A percentile compares a stretch with the other conserved stretches of the same genome.
Evolutionary conservation across 2,329 filamentous ascomycete species (phyloP).

Genomic region (Chrysoporthe puriensis): DNA sequence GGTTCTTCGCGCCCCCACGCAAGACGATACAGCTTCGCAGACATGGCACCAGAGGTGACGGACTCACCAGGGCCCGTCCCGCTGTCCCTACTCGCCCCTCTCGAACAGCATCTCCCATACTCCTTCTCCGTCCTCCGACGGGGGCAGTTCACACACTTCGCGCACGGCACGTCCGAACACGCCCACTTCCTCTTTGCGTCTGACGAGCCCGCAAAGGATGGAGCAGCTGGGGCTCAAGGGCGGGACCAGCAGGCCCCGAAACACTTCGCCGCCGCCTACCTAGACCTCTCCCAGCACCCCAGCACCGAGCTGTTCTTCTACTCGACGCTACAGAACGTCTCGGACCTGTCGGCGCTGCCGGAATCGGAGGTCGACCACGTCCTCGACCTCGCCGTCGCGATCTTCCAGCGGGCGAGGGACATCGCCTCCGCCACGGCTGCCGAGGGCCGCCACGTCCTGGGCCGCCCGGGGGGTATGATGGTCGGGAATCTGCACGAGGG

Average conservation of each 20-base stretch:
- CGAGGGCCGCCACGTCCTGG: slow-evolving; percentile 24
- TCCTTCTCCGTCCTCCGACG: slow-evolving; percentile 66
- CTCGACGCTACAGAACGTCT: slow-evolving; percentile 50
- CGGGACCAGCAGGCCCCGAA: not conserved
- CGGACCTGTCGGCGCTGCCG: slow-evolving; percentile 13
- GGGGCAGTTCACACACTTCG: slow-evolving; percentile 58
- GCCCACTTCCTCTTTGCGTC: slow-evolving; percentile 48
- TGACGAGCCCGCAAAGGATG: slow-evolving; percentile 17
- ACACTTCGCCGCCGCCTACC: slow-evolving; percentile 60
- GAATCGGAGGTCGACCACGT: slow-evolving; percentile 38
- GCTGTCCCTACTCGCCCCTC: slow-evolving; percentile 47
- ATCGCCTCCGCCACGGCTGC: slow-evolving; percentile 34
- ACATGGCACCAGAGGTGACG: slow-evolving; percentile 27
- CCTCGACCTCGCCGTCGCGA: slow-evolving; percentile 36
- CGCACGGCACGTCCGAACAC: slow-evolving; percentile 46
- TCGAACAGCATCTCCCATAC: slow-evolving; percentile 57
- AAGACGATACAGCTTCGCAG: not conserved
- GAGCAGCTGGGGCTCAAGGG: not conserved
- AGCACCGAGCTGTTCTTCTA: slow-evolving; percentile 71
- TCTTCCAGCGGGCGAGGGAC: slow-evolving; percentile 35
- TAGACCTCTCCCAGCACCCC: slow-evolving; percentile 62
- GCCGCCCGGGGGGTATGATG: slow-evolving; percentile 40
- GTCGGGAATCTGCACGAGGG: slow-evolving; percentile 40
- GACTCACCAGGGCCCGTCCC: slow-evolving; percentile 32
- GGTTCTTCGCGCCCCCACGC: not conserved